Conservation (phyloP, 345 rosid genomes). For the Isatis tinctoria region DNA sequence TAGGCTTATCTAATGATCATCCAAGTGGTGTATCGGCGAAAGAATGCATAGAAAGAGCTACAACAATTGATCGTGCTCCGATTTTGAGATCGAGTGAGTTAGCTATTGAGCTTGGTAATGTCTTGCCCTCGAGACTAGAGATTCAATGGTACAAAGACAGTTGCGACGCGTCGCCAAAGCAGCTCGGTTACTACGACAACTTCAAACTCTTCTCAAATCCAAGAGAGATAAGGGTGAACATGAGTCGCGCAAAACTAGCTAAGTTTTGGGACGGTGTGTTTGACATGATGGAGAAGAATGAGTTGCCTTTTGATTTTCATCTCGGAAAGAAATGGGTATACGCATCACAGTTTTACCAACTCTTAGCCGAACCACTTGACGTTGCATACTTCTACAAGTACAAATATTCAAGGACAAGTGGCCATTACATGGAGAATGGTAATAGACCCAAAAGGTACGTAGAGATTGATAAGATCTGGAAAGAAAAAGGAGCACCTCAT, state of each 20-base stretch:
- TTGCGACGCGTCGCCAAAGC: conserved; percentile 47
- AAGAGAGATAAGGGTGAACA: conserved; percentile 50
- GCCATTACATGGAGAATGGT: conserved; percentile 52
- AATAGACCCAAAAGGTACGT: conserved; percentile 64
- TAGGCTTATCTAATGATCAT: conserved; percentile 45
- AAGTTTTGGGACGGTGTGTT: conserved; percentile 62
- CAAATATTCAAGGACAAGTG: conserved; percentile 29
- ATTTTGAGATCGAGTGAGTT: conserved; percentile 45
- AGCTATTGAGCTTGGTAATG: conserved; percentile 43
- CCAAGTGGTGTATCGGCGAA: conserved; percentile 27
- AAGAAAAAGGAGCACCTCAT: background rate
- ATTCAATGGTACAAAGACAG: conserved; percentile 59
- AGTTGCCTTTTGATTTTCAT: conserved; percentile 65
- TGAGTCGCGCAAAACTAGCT: conserved; percentile 62
- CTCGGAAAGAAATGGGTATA: conserved; percentile 55
- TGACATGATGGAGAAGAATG: conserved; percentile 54
- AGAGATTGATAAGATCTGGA: conserved; percentile 71
- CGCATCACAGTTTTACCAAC: conserved; percentile 59
- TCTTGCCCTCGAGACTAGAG: conserved; percentile 46
- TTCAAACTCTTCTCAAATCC: conserved; percentile 49
- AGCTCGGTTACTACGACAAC: conserved; percentile 69
- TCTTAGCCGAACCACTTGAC: conserved; percentile 75
- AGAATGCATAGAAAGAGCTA: conserved; percentile 46
- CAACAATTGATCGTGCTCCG: conserved; percentile 44
- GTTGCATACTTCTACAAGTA: conserved; percentile 57